Conservation (phyloP, 2,329 filamentous ascomycete genomes). For the Periconia sp. region DNA sequence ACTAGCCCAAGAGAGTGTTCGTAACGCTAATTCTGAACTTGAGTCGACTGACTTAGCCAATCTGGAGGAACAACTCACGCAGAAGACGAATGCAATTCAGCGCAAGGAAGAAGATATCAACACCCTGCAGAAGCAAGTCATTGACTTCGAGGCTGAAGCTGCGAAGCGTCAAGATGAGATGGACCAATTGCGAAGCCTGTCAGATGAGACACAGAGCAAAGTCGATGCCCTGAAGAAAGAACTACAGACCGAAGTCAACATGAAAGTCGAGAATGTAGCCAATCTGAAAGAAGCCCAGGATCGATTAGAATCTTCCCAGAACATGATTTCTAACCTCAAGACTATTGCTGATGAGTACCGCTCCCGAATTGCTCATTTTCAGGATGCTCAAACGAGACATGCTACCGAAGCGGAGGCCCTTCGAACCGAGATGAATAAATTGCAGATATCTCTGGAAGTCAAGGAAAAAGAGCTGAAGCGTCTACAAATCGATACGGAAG, state of each 20-base stretch:
- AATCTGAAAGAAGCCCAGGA: slow-evolving; percentile 12
- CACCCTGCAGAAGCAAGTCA: slow-evolving; percentile 6
- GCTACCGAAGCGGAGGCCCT: slow-evolving; percentile 15
- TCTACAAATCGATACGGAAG: slow-evolving; percentile 1
- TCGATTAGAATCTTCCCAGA: slow-evolving; percentile 7
- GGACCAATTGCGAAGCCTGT: slow-evolving; percentile 12
- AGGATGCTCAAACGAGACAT: slow-evolving; percentile 11
- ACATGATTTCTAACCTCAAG: too few species aligned
- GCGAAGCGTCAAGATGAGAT: slow-evolving; percentile 11
- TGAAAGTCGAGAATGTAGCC: slow-evolving; percentile 9
- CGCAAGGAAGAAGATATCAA: not conserved
- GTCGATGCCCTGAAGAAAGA: slow-evolving; percentile 20
- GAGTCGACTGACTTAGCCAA: slow-evolving; percentile 12
- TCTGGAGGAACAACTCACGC: slow-evolving; percentile 10
- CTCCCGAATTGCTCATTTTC: too few species aligned
- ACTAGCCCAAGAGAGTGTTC: slow-evolving; percentile 10
- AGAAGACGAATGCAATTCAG: not conserved
- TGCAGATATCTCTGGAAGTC: slow-evolving; percentile 9
- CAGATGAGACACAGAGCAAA: slow-evolving; percentile 12
- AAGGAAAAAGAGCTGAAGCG: slow-evolving; percentile 13
- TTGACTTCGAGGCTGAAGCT: slow-evolving; percentile 1
- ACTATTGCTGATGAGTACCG: too few species aligned
- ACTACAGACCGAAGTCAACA: slow-evolving; percentile 7
- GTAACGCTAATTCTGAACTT: slow-evolving; percentile 10
- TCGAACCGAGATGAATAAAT: slow-evolving; percentile 13